phyloP scores from a whole-genome alignment of 148 eudicot species.

The Cornus florida region DNA sequence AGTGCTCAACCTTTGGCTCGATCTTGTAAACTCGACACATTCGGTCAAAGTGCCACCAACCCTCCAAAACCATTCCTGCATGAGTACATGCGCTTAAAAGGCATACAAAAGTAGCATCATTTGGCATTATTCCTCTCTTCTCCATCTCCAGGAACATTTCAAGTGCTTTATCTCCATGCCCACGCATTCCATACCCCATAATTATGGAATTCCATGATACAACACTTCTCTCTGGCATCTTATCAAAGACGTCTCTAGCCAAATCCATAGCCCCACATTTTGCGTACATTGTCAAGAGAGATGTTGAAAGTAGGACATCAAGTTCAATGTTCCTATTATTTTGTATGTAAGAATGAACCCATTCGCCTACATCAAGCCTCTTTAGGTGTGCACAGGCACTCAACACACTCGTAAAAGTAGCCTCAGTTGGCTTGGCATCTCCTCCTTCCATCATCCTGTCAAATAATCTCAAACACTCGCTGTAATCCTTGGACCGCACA shows the following conservation, averaged over 20 bases:
- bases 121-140: background rate
- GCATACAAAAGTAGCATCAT: background rate
- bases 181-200: background rate
- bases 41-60: background rate
- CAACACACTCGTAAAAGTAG: background rate
- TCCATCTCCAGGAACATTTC: background rate
- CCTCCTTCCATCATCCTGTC: background rate
- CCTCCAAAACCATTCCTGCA: background rate
- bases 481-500: background rate
- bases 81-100: background rate
- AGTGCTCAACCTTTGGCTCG: background rate
- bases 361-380: background rate
- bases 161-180: background rate
- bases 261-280: background rate
- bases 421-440: background rate
- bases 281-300: background rate
- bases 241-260: background rate
- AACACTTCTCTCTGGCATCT: background rate
- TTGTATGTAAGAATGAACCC: background rate
- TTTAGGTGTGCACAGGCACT: background rate
- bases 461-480: background rate
- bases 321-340: too few species aligned
- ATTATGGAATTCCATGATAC: background rate
- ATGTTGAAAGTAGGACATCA: background rate
- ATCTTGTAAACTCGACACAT: background rate